Conservation (phyloP, 345 rosid species). For the Eucalyptus shirleyi region DNA sequence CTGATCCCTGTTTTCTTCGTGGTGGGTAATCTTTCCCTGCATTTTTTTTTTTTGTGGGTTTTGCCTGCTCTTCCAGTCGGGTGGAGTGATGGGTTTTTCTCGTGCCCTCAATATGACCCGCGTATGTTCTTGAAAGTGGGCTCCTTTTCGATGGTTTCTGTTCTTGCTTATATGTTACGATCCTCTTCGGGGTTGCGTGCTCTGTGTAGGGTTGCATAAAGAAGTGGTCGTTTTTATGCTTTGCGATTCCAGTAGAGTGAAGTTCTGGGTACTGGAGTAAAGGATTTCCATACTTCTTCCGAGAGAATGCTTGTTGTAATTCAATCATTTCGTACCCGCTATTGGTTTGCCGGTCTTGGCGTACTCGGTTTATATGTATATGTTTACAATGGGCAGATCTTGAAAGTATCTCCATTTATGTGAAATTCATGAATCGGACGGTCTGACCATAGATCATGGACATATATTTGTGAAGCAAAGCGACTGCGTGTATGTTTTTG, state of each 20-base stretch:
- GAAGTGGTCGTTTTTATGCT: background rate
- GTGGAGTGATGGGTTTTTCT: background rate
- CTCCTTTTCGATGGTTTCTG: background rate
- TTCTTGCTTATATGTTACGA: background rate
- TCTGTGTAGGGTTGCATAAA: background rate
- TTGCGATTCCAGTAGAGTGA: background rate
- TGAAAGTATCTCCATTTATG: background rate
- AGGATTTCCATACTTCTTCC: background rate
- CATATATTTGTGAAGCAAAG: background rate
- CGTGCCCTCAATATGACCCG: background rate
- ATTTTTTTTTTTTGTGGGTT: background rate
- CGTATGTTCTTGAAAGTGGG: background rate
- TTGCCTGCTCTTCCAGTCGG: background rate
- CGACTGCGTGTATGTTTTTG: background rate
- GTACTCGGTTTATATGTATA: background rate
- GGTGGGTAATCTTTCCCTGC: background rate
- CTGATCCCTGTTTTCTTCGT: background rate
- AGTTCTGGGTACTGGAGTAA: background rate
- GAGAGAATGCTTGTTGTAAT: background rate
- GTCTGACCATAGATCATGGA: background rate
- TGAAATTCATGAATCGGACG: background rate
- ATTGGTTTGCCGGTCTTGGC: background rate
- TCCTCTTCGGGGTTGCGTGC: background rate
- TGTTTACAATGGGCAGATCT: background rate
- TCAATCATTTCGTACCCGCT: background rate